Evolutionary conservation across 2,329 filamentous ascomycete species (phyloP).

Genomic region (Ascochyta lentis): DNA sequence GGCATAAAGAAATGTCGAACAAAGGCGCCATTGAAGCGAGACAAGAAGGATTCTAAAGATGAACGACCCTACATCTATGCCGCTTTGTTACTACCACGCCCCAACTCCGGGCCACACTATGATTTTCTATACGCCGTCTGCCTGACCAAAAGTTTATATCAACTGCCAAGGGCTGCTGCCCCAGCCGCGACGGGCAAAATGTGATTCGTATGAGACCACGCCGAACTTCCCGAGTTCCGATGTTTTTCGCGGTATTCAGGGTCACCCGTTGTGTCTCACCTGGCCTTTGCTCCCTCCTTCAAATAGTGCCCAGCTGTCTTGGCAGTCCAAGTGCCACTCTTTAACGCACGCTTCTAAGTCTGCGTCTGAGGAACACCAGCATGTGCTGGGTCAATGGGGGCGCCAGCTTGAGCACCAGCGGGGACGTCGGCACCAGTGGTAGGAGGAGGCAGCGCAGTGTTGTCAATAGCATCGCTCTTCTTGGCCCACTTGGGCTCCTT

Average conservation of each 20-base stretch:
- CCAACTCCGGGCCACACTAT: not conserved
- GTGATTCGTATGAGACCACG: not conserved
- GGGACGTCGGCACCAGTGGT: slow-evolving; percentile 24
- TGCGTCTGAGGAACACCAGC: slow-evolving; percentile 25
- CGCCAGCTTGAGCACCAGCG: slow-evolving; percentile 25
- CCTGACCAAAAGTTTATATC: not conserved
- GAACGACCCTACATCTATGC: slow-evolving; percentile 1
- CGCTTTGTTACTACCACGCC: not conserved
- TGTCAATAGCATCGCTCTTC: slow-evolving; percentile 44
- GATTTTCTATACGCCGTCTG: not conserved
- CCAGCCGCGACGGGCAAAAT: not conserved
- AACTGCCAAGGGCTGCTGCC: not conserved
- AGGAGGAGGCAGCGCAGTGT: slow-evolving; percentile 39
- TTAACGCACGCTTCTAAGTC: slow-evolving; percentile 2
- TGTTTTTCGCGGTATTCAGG: not conserved
- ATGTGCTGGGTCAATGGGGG: slow-evolving; percentile 11
- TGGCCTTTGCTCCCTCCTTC: not conserved
- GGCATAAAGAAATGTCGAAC: not conserved
- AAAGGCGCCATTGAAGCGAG: slow-evolving; percentile 1
- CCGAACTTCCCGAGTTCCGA: not conserved
- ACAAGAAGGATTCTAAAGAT: slow-evolving; percentile 1
- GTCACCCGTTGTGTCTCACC: not conserved
- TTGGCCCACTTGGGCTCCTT: slow-evolving; percentile 62
- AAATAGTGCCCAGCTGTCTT: slow-evolving; percentile 4
- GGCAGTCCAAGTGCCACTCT: not conserved